Percentiles rank a stretch among this genome's conserved stretches.
Evolutionary conservation across 1,284 basidiomycete genomes (phyloP).

Genomic region (Inonotus hispidus): DNA sequence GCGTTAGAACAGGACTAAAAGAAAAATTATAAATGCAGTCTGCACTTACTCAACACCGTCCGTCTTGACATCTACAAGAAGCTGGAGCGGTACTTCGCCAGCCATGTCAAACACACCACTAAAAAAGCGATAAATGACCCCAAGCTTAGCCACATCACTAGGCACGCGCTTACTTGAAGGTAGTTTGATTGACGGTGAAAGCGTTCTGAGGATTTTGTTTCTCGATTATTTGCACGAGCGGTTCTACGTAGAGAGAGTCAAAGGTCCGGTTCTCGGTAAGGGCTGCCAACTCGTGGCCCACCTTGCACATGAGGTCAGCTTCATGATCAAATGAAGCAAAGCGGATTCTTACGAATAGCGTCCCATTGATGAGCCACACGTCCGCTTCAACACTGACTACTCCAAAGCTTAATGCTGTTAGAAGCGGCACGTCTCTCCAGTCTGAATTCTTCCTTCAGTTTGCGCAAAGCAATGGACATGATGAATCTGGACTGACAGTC

Average conservation of each 20-base stretch:
- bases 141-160: background rate
- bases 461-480: background rate
- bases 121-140: slow-evolving; percentile 4
- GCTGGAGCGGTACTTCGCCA: slow-evolving; percentile 36
- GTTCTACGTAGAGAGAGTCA: slow-evolving; percentile 44
- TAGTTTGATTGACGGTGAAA: slow-evolving; percentile 37
- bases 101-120: slow-evolving; percentile 47
- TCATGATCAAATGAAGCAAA: background rate
- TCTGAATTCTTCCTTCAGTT: slow-evolving; percentile 28
- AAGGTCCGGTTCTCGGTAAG: slow-evolving; percentile 31
- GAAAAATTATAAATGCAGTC: background rate
- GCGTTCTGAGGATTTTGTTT: slow-evolving; percentile 38
- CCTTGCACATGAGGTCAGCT: slow-evolving; percentile 28
- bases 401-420: slow-evolving; percentile 44
- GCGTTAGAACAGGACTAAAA: background rate
- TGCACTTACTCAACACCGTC: slow-evolving; percentile 39
- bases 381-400: slow-evolving; percentile 53
- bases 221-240: slow-evolving; percentile 38
- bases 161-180: slow-evolving; percentile 34
- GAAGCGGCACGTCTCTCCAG: slow-evolving; percentile 48
- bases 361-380: slow-evolving; percentile 42
- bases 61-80: slow-evolving; percentile 50
- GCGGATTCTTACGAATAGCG: slow-evolving; percentile 37
- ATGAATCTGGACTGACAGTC: slow-evolving; percentile 36
- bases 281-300: slow-evolving; percentile 42